Evolutionary conservation across 2,329 filamentous ascomycete genomes (phyloP), one percentile per base, ranked within the genome.

Genomic region (Trichothecium sympodiale): DNA sequence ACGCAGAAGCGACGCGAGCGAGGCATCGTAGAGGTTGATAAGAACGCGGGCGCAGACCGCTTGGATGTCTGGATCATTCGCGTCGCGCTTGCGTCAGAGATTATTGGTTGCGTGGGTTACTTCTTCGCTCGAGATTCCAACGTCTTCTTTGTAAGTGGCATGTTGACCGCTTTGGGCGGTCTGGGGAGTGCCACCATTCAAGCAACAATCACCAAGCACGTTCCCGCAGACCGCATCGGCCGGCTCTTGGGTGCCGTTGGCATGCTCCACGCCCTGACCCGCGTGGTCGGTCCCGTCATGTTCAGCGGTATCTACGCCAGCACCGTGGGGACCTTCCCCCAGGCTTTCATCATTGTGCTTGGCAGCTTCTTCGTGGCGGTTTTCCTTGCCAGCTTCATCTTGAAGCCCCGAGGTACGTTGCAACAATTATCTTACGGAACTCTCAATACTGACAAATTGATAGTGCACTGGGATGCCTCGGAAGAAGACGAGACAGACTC

Each of bases 191-290:
- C 91, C 2, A 91, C 84, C 0, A 67, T 94, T 34, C 86, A 94
- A 51, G 80, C 83, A 2, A 74, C 82, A 1, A 64, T 95, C 34
- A 95, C 87, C 15, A 96, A 95, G 54, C 91, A 96, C 55, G 80
- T 96, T 0, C 85, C 88, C 0, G 68, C 77, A 1, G 83, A 91
- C 43, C 74, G 74, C 32, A 80, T 91, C 0, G 91, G 91, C 0
- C 79, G 91, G 54, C 64, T 96, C n/a, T 70, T 98, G 0, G 91
- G 91, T 16, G 88, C 87, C 2, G 81, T 80, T 13, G 91, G 89
- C 0, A 65, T 96, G 41, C 60, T 96, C 39, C 89, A 96, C 57
- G 83, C 86, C 1, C 60, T 94, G 26, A 75, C 83, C 3, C 69
- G 87, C 41, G 77, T 96, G 3, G 54, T 94, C 10, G 79, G 82